Conservation (phyloP, 257 asterid genomes). For the Fraxinus americana region DNA sequence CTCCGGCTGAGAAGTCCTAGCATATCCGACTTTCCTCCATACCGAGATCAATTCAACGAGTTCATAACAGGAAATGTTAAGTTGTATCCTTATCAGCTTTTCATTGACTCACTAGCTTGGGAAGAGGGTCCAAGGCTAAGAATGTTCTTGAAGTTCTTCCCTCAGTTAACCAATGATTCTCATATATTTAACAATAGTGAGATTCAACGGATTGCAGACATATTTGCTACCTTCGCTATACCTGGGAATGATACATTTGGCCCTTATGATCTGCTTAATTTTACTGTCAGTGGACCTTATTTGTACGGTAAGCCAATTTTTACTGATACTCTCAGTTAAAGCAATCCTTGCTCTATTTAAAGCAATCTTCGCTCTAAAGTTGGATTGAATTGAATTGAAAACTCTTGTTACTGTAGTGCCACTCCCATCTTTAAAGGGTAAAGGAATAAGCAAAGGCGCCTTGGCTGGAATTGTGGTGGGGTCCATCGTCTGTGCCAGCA, state of each 20-base stretch:
- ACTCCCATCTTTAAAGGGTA: constrained; percentile 38
- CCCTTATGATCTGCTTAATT: constrained; percentile 59
- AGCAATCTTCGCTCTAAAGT: too few species aligned
- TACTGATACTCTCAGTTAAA: neutral
- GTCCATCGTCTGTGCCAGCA: constrained; percentile 28
- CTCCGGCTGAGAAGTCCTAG: constrained; percentile 57
- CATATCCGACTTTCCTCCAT: constrained; percentile 43
- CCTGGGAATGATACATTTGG: constrained; percentile 47
- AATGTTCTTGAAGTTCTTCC: constrained; percentile 47
- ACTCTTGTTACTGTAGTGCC: constrained; percentile 16
- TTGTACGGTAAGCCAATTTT: constrained; percentile 30
- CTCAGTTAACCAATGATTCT: constrained; percentile 31
- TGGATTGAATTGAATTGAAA: constrained; percentile 17
- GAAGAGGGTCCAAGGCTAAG: constrained; percentile 54
- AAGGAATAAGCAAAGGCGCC: constrained; percentile 41
- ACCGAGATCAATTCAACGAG: constrained; percentile 18
- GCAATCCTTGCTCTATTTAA: neutral
- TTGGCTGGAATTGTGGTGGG: constrained; percentile 50
- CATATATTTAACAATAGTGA: constrained; percentile 30
- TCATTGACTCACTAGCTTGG: constrained; percentile 46
- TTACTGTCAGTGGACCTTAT: constrained; percentile 44
- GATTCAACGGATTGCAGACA: constrained; percentile 35
- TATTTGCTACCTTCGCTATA: constrained; percentile 44
- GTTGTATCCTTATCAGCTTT: constrained; percentile 34
- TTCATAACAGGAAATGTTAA: constrained; percentile 32